These are phyloP conservation scores for Vachellia collinsii DNA, from an alignment of 306 rosid genomes.

Conservation along the genomic window DNA sequence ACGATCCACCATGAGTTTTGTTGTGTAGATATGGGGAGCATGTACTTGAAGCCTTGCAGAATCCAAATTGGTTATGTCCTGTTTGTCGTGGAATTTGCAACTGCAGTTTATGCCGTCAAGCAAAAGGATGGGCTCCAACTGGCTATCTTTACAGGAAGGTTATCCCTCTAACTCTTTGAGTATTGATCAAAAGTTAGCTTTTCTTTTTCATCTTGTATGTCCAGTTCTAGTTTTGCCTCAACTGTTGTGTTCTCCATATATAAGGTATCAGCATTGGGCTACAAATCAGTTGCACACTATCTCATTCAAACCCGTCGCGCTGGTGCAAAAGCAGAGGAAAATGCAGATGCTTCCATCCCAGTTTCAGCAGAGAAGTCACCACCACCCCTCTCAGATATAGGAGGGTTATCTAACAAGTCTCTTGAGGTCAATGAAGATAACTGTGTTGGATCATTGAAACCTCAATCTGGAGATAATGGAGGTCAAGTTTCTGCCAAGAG, in stretches of 20 bases:
- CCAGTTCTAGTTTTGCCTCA: slow-evolving; percentile 24
- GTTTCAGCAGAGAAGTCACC: slow-evolving; percentile 71
- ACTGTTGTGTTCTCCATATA: slow-evolving; percentile 28
- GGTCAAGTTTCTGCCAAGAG: slow-evolving; percentile 54
- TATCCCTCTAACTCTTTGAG: slow-evolving; percentile 33
- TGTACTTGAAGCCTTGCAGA: slow-evolving; percentile 75
- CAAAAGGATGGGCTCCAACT: slow-evolving; percentile 92
- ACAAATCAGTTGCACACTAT: slow-evolving; percentile 93
- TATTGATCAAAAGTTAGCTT: slow-evolving; percentile 29
- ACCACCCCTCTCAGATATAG: slow-evolving; percentile 52
- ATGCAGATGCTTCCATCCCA: slow-evolving; percentile 43
- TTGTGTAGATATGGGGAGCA: slow-evolving; percentile 89
- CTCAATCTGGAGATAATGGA: slow-evolving; percentile 37
- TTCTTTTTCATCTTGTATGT: neutral
- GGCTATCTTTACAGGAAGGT: slow-evolving; percentile 85
- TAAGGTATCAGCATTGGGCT: slow-evolving; percentile 70
- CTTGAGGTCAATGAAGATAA: slow-evolving; percentile 39
- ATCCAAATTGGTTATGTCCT: slow-evolving; percentile 81
- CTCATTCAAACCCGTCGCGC: slow-evolving; percentile 76
- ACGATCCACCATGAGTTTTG: neutral
- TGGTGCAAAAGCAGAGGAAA: slow-evolving; percentile 44
- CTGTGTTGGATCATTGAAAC: slow-evolving; percentile 29
- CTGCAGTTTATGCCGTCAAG: slow-evolving; percentile 90
- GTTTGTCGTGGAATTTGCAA: slow-evolving; percentile 98
- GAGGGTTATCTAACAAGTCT: slow-evolving; percentile 36